These are phyloP conservation scores for Pseudoscleropodium purum DNA, from an alignment of 225 moss, liverwort and hornwort genomes.

Conservation along the genomic window DNA sequence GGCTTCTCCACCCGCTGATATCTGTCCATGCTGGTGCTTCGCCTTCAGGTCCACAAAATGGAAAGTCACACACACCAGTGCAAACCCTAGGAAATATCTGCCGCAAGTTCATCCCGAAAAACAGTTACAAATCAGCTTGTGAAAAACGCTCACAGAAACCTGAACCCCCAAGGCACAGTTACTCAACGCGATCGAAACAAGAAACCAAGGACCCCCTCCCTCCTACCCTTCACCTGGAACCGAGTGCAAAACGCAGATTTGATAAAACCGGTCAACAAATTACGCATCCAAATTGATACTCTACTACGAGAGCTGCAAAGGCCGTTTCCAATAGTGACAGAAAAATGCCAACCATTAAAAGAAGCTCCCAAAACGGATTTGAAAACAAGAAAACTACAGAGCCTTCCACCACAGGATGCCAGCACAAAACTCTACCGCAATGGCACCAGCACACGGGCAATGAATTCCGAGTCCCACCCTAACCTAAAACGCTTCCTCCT, in stretches of 20 bases:
- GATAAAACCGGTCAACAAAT: background rate
- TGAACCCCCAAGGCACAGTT: background rate
- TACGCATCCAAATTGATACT: background rate
- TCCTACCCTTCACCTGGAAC: background rate
- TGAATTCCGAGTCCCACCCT: background rate
- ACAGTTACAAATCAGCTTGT: background rate
- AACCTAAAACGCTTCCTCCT: background rate
- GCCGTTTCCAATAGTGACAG: background rate
- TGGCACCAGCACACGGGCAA: background rate
- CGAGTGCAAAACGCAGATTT: background rate
- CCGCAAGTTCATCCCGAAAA: background rate
- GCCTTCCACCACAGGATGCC: background rate
- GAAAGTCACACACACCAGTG: background rate
- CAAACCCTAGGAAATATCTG: slow-evolving; percentile 13
- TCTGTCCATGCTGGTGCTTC: slow-evolving; percentile 64
- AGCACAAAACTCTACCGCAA: background rate
- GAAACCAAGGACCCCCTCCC: background rate
- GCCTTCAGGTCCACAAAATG: slow-evolving; percentile 6
- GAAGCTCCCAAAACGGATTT: background rate
- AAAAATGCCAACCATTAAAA: background rate
- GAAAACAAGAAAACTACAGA: background rate
- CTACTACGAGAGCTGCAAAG: background rate
- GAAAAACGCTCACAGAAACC: background rate
- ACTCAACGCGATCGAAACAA: background rate
- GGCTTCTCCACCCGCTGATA: slow-evolving; percentile 99